Percentiles rank a stretch among this genome's conserved stretches.
These are phyloP conservation scores for Penicillium hesseltinei DNA, from an alignment of 2,329 filamentous ascomycete genomes.

Conservation along the genomic window DNA sequence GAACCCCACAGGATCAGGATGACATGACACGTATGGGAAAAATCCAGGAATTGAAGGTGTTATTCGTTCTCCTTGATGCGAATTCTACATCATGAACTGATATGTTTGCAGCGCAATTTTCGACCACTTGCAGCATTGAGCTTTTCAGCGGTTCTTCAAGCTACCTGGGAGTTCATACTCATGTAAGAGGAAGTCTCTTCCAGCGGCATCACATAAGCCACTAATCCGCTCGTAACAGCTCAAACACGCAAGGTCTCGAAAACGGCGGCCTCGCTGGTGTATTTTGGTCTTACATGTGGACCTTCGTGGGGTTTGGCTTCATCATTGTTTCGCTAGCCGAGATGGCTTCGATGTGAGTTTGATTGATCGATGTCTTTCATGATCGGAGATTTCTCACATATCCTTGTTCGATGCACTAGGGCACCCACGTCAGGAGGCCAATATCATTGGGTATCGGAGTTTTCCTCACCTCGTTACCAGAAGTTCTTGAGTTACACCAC, in stretches of 20 bases:
- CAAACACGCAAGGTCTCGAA: slow-evolving; percentile 24
- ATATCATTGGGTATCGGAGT: slow-evolving; percentile 59
- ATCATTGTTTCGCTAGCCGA: slow-evolving; percentile 63
- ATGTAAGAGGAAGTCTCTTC: slow-evolving; percentile 21
- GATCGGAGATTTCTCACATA: not conserved
- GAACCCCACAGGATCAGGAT: slow-evolving; percentile 22
- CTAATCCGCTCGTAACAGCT: slow-evolving; percentile 4
- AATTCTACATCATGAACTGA: not conserved
- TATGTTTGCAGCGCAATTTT: slow-evolving; percentile 26
- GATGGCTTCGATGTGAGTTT: slow-evolving; percentile 46
- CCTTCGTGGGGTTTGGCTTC: slow-evolving; percentile 67
- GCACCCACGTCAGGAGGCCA: slow-evolving; percentile 49
- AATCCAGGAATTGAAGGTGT: slow-evolving; percentile 29
- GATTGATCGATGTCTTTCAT: not conserved
- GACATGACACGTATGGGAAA: slow-evolving; percentile 36
- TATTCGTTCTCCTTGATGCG: not conserved
- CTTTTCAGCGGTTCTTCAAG: slow-evolving; percentile 33
- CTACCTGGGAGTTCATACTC: slow-evolving; percentile 36
- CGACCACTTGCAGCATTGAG: slow-evolving; percentile 33
- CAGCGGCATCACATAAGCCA: rapidly evolving
- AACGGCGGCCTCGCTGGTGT: slow-evolving; percentile 25
- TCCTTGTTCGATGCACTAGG: not conserved
- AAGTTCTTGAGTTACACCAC: slow-evolving; percentile 55
- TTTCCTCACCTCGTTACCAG: slow-evolving; percentile 49
- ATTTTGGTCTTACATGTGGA: slow-evolving; percentile 33